Conservation (phyloP, 2,329 filamentous ascomycete species). For the Endocalyx cinctus region DNA sequence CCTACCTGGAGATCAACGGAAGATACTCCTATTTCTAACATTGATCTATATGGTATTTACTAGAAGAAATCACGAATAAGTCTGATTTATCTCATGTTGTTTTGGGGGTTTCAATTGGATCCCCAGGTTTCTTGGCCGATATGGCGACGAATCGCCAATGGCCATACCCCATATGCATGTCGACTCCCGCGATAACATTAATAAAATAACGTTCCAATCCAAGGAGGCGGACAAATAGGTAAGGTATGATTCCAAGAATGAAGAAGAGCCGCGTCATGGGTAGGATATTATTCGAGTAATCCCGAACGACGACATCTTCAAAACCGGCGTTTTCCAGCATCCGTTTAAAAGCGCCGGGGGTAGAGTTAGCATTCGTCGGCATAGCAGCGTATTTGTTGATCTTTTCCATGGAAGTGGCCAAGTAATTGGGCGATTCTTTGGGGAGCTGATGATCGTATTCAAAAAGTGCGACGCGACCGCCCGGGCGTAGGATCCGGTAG, state of each 20-base stretch:
- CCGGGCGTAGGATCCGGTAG: conserved; percentile 41
- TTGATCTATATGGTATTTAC: too few relatives aligned
- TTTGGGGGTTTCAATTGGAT: conserved; percentile 12
- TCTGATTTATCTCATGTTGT: too few relatives aligned
- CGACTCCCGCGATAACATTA: conserved; percentile 42
- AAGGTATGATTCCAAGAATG: conserved; percentile 40
- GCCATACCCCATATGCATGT: conserved; percentile 27
- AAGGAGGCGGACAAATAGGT: conserved; percentile 38
- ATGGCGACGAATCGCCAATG: conserved; percentile 33
- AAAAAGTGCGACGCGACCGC: conserved; percentile 39
- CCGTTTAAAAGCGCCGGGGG: conserved; percentile 32
- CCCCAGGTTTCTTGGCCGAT: conserved; percentile 31
- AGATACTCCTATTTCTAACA: too few relatives aligned
- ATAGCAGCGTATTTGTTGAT: conserved; percentile 41
- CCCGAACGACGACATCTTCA: conserved; percentile 35
- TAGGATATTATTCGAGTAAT: conserved; percentile 41
- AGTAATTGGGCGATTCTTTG: conserved; percentile 23
- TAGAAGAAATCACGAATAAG: too few relatives aligned
- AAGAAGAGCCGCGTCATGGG: conserved; percentile 47
- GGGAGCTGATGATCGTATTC: conserved; percentile 41
- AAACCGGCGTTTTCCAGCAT: conserved; percentile 42
- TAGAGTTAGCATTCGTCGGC: conserved; percentile 37
- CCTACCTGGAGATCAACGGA: too few relatives aligned
- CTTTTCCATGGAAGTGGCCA: conserved; percentile 22
- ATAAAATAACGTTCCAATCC: conserved; percentile 40